Evolutionary conservation across 305 asterid species (phyloP), one percentile per base, ranked within the genome.

Genomic region (Rubia tinctorum): DNA sequence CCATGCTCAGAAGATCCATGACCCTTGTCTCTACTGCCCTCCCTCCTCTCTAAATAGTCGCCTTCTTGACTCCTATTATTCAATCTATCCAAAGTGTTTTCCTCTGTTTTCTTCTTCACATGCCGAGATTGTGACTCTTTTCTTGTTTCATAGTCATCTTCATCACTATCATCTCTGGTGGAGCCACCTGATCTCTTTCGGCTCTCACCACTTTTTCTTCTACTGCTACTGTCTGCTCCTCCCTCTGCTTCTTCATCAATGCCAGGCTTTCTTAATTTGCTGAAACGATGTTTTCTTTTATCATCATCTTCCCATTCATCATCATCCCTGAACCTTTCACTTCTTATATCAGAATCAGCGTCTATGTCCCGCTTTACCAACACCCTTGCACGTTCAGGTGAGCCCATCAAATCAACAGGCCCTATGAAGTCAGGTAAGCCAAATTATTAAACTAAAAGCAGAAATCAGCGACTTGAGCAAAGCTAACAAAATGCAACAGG

Each of bases 41-140:
- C 99, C 86, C 82, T 83, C 81, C 86, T 87, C 71, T 77, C 89
- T 5, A 79, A 75, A 78, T 79, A 83, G 75, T 95, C 96, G 67
- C 93, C 97, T 83, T 92, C 99, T 80, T 85, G 89, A 80, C 91
- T 90, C 97, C 96, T 91, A 84, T 88, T 85, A 79, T 97, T 84
- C 83, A 92, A 81, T 39, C 81, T 91, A 83, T 92, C 97, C 80
- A 95, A 77, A 9, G 96, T 82, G 78, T 80, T 91, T 80, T 84
- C 98, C 81, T 89, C 98, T 61, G 78, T 65, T 75, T 83, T 89
- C 83, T 82, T 89, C 90, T 88, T 95, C 71, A 22, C 77, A 80
- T 84, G 93, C 81, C 87, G 88, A 45, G 86, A 78, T 71, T 82
- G 88, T 27, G 86, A 87, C 76, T 88, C 96, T 69, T 85, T 87